phyloP scores from a whole-genome alignment of 2,329 filamentous ascomycete species.

The Penicillium brevicompactum region DNA sequence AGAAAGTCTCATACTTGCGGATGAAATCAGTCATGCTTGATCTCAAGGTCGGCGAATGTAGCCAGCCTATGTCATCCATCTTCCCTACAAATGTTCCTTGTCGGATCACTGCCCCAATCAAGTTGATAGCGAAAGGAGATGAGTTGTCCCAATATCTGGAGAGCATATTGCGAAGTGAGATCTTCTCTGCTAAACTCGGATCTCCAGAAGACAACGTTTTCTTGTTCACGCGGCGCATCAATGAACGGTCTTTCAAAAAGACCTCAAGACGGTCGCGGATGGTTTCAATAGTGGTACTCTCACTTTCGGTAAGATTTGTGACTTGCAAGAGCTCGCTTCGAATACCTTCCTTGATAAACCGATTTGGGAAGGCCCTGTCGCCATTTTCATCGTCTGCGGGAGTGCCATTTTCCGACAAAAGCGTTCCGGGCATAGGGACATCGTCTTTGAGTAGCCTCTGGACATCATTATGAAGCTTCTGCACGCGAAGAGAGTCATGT shows the following conservation, averaged over 20 bases:
- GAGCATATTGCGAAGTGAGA: slow-evolving; percentile 46
- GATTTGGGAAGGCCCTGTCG: slow-evolving; percentile 59
- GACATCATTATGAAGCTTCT: slow-evolving; percentile 63
- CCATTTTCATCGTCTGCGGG: slow-evolving; percentile 37
- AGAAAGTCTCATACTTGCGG: slow-evolving; percentile 54
- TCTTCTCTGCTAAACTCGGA: slow-evolving; percentile 21
- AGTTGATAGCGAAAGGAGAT: slow-evolving; percentile 42
- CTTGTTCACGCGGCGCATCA: slow-evolving; percentile 20
- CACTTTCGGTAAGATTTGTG: not conserved
- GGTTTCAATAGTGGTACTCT: not conserved
- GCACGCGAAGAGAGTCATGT: slow-evolving; percentile 62
- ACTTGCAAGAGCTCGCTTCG: slow-evolving; percentile 2
- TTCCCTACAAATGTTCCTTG: slow-evolving; percentile 52
- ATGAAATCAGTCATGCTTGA: slow-evolving; percentile 68
- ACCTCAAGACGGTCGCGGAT: slow-evolving; percentile 1
- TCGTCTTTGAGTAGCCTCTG: slow-evolving; percentile 49
- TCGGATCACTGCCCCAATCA: slow-evolving; percentile 47
- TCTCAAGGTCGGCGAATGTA: slow-evolving; percentile 67
- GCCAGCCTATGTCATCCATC: slow-evolving; percentile 77
- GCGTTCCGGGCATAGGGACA: slow-evolving; percentile 67
- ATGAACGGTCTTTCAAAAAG: not conserved
- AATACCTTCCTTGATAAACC: slow-evolving; percentile 40
- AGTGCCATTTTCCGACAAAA: slow-evolving; percentile 59
- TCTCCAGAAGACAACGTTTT: slow-evolving; percentile 33
- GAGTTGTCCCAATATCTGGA: slow-evolving; percentile 47